Percentiles rank a stretch among this genome's conserved stretches.
Conservation (phyloP, 2,329 filamentous ascomycete species). For the Phyllosticta citribraziliensis region DNA sequence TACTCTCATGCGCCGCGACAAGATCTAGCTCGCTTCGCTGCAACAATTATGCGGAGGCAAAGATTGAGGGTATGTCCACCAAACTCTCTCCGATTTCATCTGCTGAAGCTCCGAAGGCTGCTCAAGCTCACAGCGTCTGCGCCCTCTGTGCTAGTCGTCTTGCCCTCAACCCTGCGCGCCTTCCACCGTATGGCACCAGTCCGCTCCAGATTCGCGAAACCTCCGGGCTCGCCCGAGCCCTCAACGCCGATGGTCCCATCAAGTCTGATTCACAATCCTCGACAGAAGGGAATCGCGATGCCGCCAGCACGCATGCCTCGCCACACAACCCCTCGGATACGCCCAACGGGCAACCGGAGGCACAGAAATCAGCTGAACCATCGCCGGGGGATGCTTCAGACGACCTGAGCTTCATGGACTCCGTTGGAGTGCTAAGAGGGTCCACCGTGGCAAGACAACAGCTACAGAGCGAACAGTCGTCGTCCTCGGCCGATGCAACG, state of each 20-base stretch:
- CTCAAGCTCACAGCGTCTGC: constrained; percentile 27
- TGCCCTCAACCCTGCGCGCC: constrained; percentile 14
- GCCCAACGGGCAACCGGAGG: background rate
- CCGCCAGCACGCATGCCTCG: constrained; percentile 7
- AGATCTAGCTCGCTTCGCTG: background rate
- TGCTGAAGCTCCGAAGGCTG: constrained; percentile 16
- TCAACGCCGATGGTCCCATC: constrained; percentile 19
- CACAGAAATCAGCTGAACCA: background rate
- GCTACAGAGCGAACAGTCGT: background rate
- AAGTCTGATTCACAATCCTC: constrained; percentile 21
- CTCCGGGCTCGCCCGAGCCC: background rate
- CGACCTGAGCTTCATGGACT: background rate
- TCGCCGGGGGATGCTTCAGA: background rate
- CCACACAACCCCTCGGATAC: background rate
- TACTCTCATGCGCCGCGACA: background rate
- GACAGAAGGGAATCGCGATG: constrained; percentile 20
- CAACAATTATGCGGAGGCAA: constrained; percentile 2
- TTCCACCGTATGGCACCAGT: constrained; percentile 10
- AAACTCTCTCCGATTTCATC: background rate
- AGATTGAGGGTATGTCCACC: background rate
- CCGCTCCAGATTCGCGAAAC: constrained; percentile 20
- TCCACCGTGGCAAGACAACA: background rate
- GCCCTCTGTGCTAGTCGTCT: constrained; percentile 29
- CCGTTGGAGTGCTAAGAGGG: background rate
- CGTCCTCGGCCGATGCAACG: background rate